Evolutionary conservation across 176 grass and related monocot species (phyloP).

Genomic region (Oryza officinalis): DNA sequence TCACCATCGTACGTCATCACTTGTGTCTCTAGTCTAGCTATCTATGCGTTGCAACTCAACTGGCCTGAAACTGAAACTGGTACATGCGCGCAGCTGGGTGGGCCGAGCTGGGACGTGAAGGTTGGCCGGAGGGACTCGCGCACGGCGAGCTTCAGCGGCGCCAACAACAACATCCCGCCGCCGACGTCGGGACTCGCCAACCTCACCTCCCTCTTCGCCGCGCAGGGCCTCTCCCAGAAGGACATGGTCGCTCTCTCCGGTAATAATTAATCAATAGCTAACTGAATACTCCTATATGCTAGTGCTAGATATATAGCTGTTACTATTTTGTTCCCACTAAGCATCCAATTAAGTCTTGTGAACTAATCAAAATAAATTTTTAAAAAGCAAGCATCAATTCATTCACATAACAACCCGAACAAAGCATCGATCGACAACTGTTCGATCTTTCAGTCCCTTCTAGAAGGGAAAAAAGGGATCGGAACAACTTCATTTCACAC

Average conservation of each 20-base stretch:
- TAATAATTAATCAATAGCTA: not conserved
- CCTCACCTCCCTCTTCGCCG: slow-evolving; percentile 66
- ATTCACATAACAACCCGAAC: not conserved
- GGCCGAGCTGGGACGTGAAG: slow-evolving; percentile 65
- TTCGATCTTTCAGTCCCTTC: not conserved
- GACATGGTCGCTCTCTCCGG: slow-evolving; percentile 77
- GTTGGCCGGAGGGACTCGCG: slow-evolving; percentile 68
- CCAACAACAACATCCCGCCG: slow-evolving; percentile 60
- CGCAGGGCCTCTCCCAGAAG: slow-evolving; percentile 51
- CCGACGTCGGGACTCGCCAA: slow-evolving; percentile 48
- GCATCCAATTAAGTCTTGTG: not conserved
- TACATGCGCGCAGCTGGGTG: slow-evolving; percentile 43
- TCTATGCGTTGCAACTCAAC: no score
- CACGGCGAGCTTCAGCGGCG: slow-evolving; percentile 53
- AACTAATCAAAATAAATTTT: no score
- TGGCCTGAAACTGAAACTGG: not conserved
- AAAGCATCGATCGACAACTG: not conserved
- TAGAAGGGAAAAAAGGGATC: not conserved
- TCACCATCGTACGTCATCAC: slow-evolving; percentile 36
- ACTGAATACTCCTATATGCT: no score
- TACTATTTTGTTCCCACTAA: not conserved
- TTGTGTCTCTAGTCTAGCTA: no score
- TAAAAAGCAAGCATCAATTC: not conserved
- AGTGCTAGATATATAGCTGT: no score
- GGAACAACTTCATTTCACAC: not conserved